phyloP scores from a whole-genome alignment of 2,329 filamentous ascomycete species.

The Microdochium bolleyi region DNA sequence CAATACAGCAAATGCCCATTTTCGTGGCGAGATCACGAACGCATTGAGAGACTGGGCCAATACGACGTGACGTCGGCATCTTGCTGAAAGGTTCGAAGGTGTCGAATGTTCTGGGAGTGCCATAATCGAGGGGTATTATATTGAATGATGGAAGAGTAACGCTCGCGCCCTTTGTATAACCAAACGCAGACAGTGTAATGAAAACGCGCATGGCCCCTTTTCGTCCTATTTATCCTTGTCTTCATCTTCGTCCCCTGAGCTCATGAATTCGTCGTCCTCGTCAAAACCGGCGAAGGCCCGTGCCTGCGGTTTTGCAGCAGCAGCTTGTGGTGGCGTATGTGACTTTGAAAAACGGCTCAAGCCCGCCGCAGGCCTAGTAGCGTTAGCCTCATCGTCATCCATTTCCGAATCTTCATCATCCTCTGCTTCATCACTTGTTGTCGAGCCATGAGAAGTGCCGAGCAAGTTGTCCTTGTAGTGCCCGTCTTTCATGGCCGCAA shows the following conservation, averaged over 20 bases:
- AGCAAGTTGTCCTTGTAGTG: slow-evolving; percentile 53
- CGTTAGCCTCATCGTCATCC: slow-evolving; percentile 28
- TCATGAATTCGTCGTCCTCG: slow-evolving; percentile 70
- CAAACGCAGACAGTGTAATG: background rate
- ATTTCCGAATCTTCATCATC: slow-evolving; percentile 22
- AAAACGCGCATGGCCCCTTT: background rate
- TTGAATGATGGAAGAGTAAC: no score
- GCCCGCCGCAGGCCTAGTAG: slow-evolving; percentile 5
- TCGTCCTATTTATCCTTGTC: background rate
- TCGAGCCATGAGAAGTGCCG: slow-evolving; percentile 40
- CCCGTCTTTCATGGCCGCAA: slow-evolving; percentile 60
- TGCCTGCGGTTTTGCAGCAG: slow-evolving; percentile 28
- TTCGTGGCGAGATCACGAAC: no score
- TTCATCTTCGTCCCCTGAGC: slow-evolving; percentile 52
- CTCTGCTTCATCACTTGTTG: slow-evolving; percentile 26
- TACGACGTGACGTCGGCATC: no score
- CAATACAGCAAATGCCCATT: no score
- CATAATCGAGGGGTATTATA: no score
- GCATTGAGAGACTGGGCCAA: no score
- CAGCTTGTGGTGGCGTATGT: slow-evolving; percentile 38
- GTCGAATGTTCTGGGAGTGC: no score
- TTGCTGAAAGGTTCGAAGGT: no score
- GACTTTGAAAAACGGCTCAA: slow-evolving; percentile 31
- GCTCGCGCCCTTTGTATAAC: no score
- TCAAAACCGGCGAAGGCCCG: slow-evolving; percentile 66